These are phyloP conservation scores for Leptosphaerulina australis DNA, from an alignment of 2,329 filamentous ascomycete genomes.

Conservation along the genomic window DNA sequence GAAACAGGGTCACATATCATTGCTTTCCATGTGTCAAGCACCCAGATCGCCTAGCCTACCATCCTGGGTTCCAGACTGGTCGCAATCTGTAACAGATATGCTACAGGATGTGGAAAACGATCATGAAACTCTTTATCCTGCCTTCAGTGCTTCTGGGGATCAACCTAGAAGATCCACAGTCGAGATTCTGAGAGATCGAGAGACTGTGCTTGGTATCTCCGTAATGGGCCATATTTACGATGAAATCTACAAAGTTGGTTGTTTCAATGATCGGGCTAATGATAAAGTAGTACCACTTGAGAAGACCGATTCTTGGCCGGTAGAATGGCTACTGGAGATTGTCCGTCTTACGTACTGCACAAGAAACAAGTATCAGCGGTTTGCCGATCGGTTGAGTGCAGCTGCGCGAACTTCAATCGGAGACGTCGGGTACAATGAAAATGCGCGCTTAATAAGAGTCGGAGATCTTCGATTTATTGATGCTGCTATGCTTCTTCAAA, in stretches of 20 bases:
- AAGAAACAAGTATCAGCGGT: slow-evolving; percentile 1
- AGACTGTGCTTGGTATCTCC: too few species aligned
- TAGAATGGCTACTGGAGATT: slow-evolving; percentile 16
- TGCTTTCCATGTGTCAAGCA: slow-evolving; percentile 19
- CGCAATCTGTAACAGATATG: slow-evolving; percentile 12
- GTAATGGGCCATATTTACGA: not conserved
- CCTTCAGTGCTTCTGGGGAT: slow-evolving; percentile 7
- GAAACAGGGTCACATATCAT: slow-evolving; percentile 18
- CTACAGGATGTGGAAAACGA: slow-evolving; percentile 21
- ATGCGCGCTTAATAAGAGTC: not conserved
- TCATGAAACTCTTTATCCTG: slow-evolving; percentile 16
- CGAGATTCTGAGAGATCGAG: too few species aligned
- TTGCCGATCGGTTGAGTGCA: slow-evolving; percentile 11
- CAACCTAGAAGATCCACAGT: not conserved
- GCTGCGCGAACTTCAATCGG: slow-evolving; percentile 1
- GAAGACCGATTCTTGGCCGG: slow-evolving; percentile 9
- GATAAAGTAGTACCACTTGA: not conserved
- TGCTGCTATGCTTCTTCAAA: not conserved
- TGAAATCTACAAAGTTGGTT: not conserved
- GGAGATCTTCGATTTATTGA: not conserved
- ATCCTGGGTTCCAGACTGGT: slow-evolving; percentile 24
- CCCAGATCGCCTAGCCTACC: slow-evolving; percentile 3
- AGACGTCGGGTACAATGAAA: slow-evolving; percentile 7
- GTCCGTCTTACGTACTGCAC: slow-evolving; percentile 14
- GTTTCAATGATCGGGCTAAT: not conserved